Percentiles rank a stretch among this genome's conserved stretches.
Conservation (phyloP, 1,284 basidiomycete species). For the Naganishia sp. region DNA sequence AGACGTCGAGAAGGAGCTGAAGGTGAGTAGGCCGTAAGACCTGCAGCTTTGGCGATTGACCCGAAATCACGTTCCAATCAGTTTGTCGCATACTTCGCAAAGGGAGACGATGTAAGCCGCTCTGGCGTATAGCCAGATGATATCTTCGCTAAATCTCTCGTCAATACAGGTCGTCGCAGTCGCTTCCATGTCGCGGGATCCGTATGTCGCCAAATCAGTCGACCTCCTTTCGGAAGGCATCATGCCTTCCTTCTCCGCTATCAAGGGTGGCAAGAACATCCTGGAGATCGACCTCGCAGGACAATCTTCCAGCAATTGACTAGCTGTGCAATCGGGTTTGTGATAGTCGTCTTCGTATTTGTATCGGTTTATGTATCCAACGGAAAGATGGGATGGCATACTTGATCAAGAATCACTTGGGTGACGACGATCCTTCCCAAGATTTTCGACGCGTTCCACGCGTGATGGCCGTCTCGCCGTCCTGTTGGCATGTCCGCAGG, state of each 20-base stretch:
- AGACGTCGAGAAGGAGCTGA: slow-evolving; percentile 66
- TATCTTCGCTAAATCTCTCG: not conserved
- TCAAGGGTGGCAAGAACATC: slow-evolving; percentile 61
- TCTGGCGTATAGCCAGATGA: not conserved
- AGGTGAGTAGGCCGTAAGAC: slow-evolving; percentile 57
- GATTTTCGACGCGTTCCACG: not conserved
- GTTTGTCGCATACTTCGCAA: slow-evolving; percentile 79
- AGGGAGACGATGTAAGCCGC: slow-evolving; percentile 62
- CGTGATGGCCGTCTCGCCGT: too few relatives aligned
- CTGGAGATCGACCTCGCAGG: slow-evolving; percentile 45
- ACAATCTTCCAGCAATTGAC: slow-evolving; percentile 31
- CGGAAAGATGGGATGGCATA: too few relatives aligned
- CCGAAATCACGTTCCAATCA: slow-evolving; percentile 39
- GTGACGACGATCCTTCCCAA: not conserved
- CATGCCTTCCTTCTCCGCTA: slow-evolving; percentile 77
- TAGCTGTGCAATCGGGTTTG: not conserved
- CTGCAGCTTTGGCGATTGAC: too few relatives aligned
- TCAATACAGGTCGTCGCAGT: slow-evolving; percentile 73
- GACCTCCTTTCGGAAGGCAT: slow-evolving; percentile 75
- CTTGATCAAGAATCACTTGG: not conserved
- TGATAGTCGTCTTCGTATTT: slow-evolving; percentile 7
- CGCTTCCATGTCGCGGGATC: slow-evolving; percentile 61
- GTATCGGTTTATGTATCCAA: not conserved
- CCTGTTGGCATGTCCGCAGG: too few relatives aligned
- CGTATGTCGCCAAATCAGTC: slow-evolving; percentile 75